These are phyloP conservation scores for Brassica rapa DNA, from an alignment of 345 rosid species.

Conservation along the genomic window DNA sequence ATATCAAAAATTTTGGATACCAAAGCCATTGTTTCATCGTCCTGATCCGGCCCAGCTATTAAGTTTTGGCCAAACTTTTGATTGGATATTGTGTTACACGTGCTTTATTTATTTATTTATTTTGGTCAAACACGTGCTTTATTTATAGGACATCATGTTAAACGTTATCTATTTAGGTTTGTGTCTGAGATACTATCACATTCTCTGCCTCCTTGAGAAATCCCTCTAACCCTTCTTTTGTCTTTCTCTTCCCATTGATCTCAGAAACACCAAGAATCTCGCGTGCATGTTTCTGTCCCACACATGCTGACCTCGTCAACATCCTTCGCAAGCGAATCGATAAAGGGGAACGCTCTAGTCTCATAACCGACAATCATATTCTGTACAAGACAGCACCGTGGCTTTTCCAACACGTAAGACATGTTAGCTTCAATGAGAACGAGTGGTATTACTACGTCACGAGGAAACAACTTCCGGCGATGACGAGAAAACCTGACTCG, in stretches of 20 bases:
- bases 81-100: neutral
- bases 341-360: neutral
- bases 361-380: neutral
- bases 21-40: too few species aligned
- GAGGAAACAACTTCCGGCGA: neutral
- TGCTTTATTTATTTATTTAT: neutral
- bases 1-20: too few species aligned
- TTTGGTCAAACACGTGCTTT: neutral
- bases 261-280: neutral
- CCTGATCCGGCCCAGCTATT: too few species aligned
- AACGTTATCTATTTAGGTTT: neutral
- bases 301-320: neutral
- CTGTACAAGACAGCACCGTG: conserved; percentile 26
- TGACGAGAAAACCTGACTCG: neutral
- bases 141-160: neutral
- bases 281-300: neutral
- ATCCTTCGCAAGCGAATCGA: conserved; percentile 5
- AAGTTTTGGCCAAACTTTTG: neutral
- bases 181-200: too few species aligned
- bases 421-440: neutral
- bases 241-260: neutral
- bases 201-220: neutral
- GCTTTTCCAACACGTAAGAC: conserved; percentile 27
- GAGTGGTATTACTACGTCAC: conserved; percentile 16
- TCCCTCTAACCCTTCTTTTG: neutral